phyloP scores from a whole-genome alignment of 495 filamentous ascomycete genomes.

The Penicillium lagena region DNA sequence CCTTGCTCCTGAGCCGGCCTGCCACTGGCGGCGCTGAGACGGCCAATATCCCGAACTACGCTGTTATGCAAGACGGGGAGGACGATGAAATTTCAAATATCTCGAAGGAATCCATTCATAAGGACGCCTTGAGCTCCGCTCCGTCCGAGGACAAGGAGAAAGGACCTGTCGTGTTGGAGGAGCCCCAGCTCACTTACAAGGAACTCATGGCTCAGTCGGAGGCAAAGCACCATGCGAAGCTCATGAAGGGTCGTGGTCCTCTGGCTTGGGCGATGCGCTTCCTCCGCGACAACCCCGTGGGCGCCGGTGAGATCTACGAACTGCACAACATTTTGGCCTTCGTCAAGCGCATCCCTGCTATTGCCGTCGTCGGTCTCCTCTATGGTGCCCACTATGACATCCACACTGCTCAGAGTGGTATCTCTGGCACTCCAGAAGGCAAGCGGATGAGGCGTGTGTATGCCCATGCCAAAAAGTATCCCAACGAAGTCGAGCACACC shows the following conservation, averaged over 20 bases:
- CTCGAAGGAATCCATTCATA: constrained; percentile 19
- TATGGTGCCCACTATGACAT: constrained; percentile 72
- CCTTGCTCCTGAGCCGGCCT: constrained; percentile 44
- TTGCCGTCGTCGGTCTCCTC: constrained; percentile 45
- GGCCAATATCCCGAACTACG: constrained; percentile 48
- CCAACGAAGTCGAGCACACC: constrained; percentile 70
- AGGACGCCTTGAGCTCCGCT: constrained; percentile 21
- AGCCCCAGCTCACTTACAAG: constrained; percentile 43
- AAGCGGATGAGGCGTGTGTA: constrained; percentile 57
- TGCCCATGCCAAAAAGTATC: constrained; percentile 54
- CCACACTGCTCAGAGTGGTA: constrained; percentile 59
- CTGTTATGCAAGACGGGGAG: constrained; percentile 41
- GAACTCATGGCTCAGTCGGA: constrained; percentile 47
- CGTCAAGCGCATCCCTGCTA: constrained; percentile 54
- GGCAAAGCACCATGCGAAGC: constrained; percentile 43
- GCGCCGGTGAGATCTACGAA: constrained; percentile 61
- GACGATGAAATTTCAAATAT: constrained; percentile 19
- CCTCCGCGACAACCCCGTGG: constrained; percentile 61
- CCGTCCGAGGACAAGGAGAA: constrained; percentile 36
- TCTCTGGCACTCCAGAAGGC: constrained; percentile 59
- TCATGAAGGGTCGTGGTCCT: constrained; percentile 50
- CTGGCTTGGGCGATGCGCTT: constrained; percentile 69
- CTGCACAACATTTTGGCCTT: constrained; percentile 54
- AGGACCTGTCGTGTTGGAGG: constrained; percentile 31
- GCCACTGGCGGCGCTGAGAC: constrained; percentile 31